Base-by-base conservation (phyloP, 441 rosid species). In the Syzygium syzygioides region DNA sequence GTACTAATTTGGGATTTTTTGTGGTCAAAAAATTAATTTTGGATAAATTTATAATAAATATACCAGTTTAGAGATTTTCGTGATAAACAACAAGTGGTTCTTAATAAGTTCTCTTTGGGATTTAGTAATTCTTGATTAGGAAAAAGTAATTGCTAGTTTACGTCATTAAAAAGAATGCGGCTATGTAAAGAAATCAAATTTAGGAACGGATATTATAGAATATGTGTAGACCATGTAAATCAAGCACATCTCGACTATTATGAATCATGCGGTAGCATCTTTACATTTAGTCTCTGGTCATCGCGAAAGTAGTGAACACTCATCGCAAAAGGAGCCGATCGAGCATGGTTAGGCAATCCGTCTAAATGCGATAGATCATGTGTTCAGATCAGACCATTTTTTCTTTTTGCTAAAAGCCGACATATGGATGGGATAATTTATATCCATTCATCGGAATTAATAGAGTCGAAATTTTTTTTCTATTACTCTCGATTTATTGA, bases 331-430 rank as follows among this genome's bases (percentile, higher is more conserved):
- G 18, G 26, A 68, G 48, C 48, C 0, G 5, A 18, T 18, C 4
- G 79, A 68, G 14, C 10, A 14, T 34, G 79, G 7, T 68, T 34
- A 5, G 0, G 20, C 15, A 13, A 37, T 71, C 52, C 4, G 1
- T 20, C 37, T 1, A 0, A 37, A 0, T 1, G 1, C 1, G 0
- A 1, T 20, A 14, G 4, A 71, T 62, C 15, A 12, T 6, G 9
- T 13, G 34, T 30, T 62, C 32, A 62, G 14, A 62, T 62, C 4
- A n/a, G 10, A 55, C 26, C 26, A 50, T 12, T 50, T 50, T 50
- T 50, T 50, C 11, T 50, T 50, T 11, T 50, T 50, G 53, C 53
- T 50, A 3, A 45, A 45, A 45, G 7, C 8, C 9, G 1, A 26
- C 23, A 71, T 1, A 3, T 20, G 80, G 80, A 37, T 71, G 80